A percentile compares a stretch with the other conserved stretches of the same genome.
Conservation (phyloP, 805 yeast genomes). For the Debaryomyces hansenii region DNA sequence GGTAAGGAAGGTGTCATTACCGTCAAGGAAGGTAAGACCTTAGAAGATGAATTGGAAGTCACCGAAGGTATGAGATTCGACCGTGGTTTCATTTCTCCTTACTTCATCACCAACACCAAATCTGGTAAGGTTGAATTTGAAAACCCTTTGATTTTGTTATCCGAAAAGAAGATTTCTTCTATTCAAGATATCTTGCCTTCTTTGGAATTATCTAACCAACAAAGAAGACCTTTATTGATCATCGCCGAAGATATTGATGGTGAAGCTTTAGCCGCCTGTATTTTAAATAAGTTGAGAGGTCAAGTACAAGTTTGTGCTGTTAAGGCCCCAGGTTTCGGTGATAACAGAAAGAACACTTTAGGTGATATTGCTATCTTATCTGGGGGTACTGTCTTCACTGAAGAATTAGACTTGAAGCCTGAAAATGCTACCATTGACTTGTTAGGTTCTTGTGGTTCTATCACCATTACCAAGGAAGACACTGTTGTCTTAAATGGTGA, state of each 20-base stretch:
- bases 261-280: conserved; percentile 97
- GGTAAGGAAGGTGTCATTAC: conserved; percentile 99
- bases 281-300: conserved; percentile 94
- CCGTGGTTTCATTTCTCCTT: conserved; percentile 95
- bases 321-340: conserved; percentile 99
- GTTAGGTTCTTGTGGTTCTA: conserved; percentile 87
- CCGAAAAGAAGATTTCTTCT: conserved; percentile 87
- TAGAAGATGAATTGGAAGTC: conserved; percentile 94
- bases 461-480: conserved; percentile 93
- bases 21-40: conserved; percentile 94
- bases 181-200: conserved; percentile 92
- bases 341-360: conserved; percentile 93
- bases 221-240: conserved; percentile 89
- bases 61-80: conserved; percentile 98
- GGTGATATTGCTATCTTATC: conserved; percentile 95
- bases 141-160: conserved; percentile 82
- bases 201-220: conserved; percentile 87
- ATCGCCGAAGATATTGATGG: conserved; percentile 97
- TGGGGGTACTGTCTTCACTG: conserved; percentile 90
- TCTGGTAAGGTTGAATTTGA: conserved; percentile 92
- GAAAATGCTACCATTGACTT: conserved; percentile 89
- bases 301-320: conserved; percentile 97
- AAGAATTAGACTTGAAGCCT: conserved; percentile 93
- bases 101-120: conserved; percentile 93
- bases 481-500: conserved; percentile 92